phyloP scores from a whole-genome alignment of 2,329 filamentous ascomycete genomes.

The Huntiella moniliformis region DNA sequence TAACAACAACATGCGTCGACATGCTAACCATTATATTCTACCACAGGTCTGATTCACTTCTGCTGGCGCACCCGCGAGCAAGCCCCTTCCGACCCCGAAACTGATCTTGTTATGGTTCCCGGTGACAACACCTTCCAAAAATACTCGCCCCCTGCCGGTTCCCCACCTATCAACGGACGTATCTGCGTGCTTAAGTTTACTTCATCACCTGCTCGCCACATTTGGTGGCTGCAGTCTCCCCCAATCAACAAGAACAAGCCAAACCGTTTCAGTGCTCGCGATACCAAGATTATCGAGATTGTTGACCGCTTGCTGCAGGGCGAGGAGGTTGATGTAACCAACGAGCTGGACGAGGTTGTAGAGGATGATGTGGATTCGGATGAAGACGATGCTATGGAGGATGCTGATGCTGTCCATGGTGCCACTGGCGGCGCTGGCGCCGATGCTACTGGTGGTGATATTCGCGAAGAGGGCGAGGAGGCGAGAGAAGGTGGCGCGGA shows the following conservation, averaged over 20 bases:
- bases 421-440: conserved; percentile 66
- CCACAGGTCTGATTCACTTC: conserved; percentile 71
- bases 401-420: conserved; percentile 17
- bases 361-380: conserved; percentile 39
- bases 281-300: conserved; percentile 73
- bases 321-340: conserved; percentile 63
- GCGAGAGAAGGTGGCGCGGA: conserved; percentile 87
- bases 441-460: conserved; percentile 75
- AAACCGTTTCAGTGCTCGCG: conserved; percentile 66
- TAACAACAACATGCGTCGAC: not conserved
- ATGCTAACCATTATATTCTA: conserved; percentile 5
- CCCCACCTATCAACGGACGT: conserved; percentile 61
- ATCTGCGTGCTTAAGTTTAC: conserved; percentile 87
- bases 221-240: conserved; percentile 91
- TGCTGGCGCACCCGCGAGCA: conserved; percentile 79
- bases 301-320: conserved; percentile 73
- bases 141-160: conserved; percentile 42
- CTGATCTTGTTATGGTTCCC: conserved; percentile 89
- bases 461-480: conserved; percentile 74
- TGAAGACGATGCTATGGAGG: conserved; percentile 46
- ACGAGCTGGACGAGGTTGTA: conserved; percentile 45
- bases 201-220: conserved; percentile 74
- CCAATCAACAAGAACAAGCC: conserved; percentile 51
- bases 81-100: conserved; percentile 47
- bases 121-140: conserved; percentile 73